Conservation (phyloP, 345 rosid genomes). For the Moricandia moricandioides region DNA sequence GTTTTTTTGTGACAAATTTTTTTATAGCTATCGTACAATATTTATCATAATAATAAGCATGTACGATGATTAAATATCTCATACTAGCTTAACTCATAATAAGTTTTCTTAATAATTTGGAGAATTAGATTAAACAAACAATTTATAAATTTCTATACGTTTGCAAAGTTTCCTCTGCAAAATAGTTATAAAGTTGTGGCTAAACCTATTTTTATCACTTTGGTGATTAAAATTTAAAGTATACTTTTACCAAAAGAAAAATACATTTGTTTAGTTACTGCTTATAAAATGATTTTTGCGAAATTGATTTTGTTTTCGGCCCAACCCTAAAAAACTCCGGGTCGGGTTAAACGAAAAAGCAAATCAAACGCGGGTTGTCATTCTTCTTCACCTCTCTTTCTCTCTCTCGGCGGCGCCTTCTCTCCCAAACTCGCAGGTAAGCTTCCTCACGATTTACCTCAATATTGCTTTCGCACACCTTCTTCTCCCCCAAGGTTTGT, state of each 20-base stretch:
- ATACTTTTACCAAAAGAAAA: neutral
- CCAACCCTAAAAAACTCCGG: slow-evolving; percentile 33
- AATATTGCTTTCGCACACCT: neutral
- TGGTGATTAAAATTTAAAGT: neutral
- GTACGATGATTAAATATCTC: too few species aligned
- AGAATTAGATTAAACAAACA: neutral
- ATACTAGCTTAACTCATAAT: too few species aligned
- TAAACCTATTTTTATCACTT: too few species aligned
- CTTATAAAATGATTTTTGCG: too few species aligned
- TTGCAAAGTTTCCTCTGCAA: too few species aligned
- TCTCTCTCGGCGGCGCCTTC: slow-evolving; percentile 29
- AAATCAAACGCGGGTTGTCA: slow-evolving; percentile 15
- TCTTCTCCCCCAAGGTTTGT: neutral
- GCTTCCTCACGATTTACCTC: slow-evolving; percentile 7
- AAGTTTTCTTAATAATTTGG: too few species aligned
- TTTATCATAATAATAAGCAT: too few species aligned
- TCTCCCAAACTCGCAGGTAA: slow-evolving; percentile 31
- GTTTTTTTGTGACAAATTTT: too few species aligned
- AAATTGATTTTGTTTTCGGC: neutral
- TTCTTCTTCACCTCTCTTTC: slow-evolving; percentile 4
- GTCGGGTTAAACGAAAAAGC: slow-evolving; percentile 24
- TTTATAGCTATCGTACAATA: too few species aligned
- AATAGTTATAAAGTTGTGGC: too few species aligned
- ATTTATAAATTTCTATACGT: too few species aligned
- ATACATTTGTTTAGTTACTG: too few species aligned